Evolutionary conservation across 352 stramenopile genomes (phyloP), one percentile per base, ranked within the genome.

Genomic region (Phytophthora citricola): DNA sequence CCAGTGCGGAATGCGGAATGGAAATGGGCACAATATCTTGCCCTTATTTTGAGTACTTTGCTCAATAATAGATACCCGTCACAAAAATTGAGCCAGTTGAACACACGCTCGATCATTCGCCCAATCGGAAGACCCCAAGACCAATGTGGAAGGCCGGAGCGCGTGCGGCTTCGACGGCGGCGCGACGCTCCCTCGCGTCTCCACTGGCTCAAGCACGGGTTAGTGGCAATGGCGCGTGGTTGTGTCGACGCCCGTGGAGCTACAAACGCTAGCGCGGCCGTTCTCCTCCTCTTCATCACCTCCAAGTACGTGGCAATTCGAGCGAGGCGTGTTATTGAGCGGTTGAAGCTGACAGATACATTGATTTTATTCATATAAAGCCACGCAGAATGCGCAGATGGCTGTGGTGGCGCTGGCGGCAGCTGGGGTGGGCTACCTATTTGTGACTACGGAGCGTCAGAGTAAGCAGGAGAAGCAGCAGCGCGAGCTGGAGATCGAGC

Each of bases 401-500:
- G 58, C 62, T 11, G 64, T 65, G 17, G 76, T 70, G 14, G 68
- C 73, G 26, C 59, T 76, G 15, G 71, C 69, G 22, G 64, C 69
- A 0, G 69, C 71, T 3, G 79, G 82, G 4, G 59, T 89, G 14
- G 67, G 71, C 43, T 93, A 89, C 51, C 71, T 86, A 44, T 63
- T 85, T 20, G 62, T 89, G 40, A 72, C 75, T 15, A 77, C 74
- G 46, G 73, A 68, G 40, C 71, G 68, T 39, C 69, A 86, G 62
- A 79, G 51, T 58, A 45, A 77, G 20, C 63, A 82, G 47, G 78
- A 86, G 59, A 83, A 87, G 54, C 75, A 85, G 39, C 69, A 89
- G 49, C 85, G 75, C 45, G 75, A 90, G 31, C 60, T 86, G n/a
- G 85, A 93, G 56, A 91, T 86, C 45, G 49, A 67, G 38, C 59